phyloP scores from a whole-genome alignment of 1,284 basidiomycete species.

The Peniophora sp. region DNA sequence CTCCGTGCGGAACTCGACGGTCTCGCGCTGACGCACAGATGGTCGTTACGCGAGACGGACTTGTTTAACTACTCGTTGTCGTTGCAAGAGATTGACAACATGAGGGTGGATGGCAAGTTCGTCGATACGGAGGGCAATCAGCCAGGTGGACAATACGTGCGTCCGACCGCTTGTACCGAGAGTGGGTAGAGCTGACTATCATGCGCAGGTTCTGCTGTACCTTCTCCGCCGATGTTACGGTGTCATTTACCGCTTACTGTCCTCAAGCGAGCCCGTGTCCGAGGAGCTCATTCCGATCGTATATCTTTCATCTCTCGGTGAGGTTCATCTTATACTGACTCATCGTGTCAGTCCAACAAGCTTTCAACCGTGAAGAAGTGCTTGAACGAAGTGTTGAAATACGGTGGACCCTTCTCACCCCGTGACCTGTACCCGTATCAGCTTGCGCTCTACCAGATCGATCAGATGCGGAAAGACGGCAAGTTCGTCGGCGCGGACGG shows the following conservation, averaged over 20 bases:
- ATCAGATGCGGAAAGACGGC: slow-evolving; percentile 87
- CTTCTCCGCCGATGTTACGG: slow-evolving; percentile 93
- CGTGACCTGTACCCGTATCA: slow-evolving; percentile 98
- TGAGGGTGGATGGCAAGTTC: slow-evolving; percentile 96
- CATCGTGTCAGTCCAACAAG: slow-evolving; percentile 78
- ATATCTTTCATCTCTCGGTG: slow-evolving; percentile 23
- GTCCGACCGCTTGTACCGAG: slow-evolving; percentile 18
- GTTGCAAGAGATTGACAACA: slow-evolving; percentile 93
- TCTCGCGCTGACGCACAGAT: slow-evolving; percentile 90
- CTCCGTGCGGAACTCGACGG: slow-evolving; percentile 86
- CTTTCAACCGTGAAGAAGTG: slow-evolving; percentile 93
- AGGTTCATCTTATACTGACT: not conserved
- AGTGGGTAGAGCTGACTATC: slow-evolving; percentile 1
- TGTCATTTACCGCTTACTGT: slow-evolving; percentile 88
- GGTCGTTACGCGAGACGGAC: slow-evolving; percentile 96
- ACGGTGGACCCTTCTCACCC: slow-evolving; percentile 92
- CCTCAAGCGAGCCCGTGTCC: slow-evolving; percentile 98
- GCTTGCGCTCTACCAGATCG: slow-evolving; percentile 92
- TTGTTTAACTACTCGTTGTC: slow-evolving; percentile 92
- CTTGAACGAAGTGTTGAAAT: slow-evolving; percentile 94
- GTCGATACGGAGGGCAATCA: slow-evolving; percentile 90
- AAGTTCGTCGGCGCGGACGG: slow-evolving; percentile 85
- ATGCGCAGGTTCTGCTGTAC: slow-evolving; percentile 77
- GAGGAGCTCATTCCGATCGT: slow-evolving; percentile 97
- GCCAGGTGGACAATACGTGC: slow-evolving; percentile 85